Percentiles rank a stretch among this genome's conserved stretches.
Evolutionary conservation across 108 stramenopile species (phyloP).

Genomic region (Nannochloropsis oceanica): DNA sequence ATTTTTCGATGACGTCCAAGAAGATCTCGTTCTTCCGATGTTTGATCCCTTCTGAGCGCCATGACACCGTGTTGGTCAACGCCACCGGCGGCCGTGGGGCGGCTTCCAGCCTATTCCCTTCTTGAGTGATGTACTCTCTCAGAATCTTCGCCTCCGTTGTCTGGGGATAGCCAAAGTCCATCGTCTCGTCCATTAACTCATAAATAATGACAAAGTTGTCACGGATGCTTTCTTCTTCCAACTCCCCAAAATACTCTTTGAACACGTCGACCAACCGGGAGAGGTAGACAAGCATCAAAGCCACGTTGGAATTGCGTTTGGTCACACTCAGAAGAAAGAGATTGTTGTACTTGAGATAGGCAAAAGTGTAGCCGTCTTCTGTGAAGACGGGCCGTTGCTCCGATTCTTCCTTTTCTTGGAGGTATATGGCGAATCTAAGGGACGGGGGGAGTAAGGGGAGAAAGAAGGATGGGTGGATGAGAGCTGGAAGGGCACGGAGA

Average conservation of each 20-base stretch:
- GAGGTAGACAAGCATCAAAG: conserved; percentile 76
- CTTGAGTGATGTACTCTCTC: conserved; percentile 78
- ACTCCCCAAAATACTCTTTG: conserved; percentile 92
- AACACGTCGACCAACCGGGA: conserved; percentile 65
- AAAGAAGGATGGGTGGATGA: not conserved
- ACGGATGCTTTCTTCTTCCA: conserved; percentile 95
- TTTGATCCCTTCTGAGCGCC: conserved; percentile 96
- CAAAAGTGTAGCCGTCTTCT: conserved; percentile 42
- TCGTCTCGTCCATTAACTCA: conserved; percentile 95
- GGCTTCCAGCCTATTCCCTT: conserved; percentile 77
- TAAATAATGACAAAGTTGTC: conserved; percentile 99
- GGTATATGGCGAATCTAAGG: conserved; percentile 16
- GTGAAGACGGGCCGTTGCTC: conserved; percentile 48
- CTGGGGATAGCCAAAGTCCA: conserved; percentile 98
- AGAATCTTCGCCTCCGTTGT: conserved; percentile 54
- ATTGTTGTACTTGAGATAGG: conserved; percentile 52
- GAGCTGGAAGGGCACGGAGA: too few species aligned
- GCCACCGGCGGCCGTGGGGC: conserved; percentile 76
- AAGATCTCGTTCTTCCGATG: conserved; percentile 99
- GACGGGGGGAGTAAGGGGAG: not conserved
- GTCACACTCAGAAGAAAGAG: conserved; percentile 90
- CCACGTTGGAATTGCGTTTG: conserved; percentile 85
- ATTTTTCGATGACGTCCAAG: conserved; percentile 97
- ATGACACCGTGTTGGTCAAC: conserved; percentile 90
- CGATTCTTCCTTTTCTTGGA: conserved; percentile 45